These are phyloP conservation scores for Batkoa obscura DNA, from an alignment of 371 early-diverging fungal genomes.

Conservation along the genomic window DNA sequence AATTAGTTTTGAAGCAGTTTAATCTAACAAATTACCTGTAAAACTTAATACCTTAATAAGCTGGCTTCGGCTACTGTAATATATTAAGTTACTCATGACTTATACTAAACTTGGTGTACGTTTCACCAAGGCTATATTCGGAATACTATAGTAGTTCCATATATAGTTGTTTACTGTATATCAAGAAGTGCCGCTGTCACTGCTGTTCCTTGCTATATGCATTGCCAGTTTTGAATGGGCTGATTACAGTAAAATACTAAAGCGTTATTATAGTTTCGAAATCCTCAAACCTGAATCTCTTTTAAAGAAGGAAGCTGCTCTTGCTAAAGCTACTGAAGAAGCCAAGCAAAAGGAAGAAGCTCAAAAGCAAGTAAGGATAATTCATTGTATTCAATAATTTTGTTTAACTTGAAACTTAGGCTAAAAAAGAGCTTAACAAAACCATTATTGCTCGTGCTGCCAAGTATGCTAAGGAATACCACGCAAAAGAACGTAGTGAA, in stretches of 20 bases:
- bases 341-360: background rate
- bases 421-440: background rate
- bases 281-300: conserved; percentile 86
- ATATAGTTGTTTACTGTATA: background rate
- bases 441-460: conserved; percentile 92
- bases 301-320: conserved; percentile 88
- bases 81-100: too few relatives aligned
- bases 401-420: background rate
- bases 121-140: too few relatives aligned
- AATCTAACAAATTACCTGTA: too few relatives aligned
- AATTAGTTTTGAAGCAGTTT: too few relatives aligned
- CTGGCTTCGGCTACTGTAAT: too few relatives aligned
- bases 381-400: conserved; percentile 34
- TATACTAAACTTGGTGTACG: too few relatives aligned
- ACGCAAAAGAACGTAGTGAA: conserved; percentile 65
- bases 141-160: too few relatives aligned
- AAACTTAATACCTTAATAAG: too few relatives aligned
- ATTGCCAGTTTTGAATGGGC: conserved; percentile 5
- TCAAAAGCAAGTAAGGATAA: conserved; percentile 27
- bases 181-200: conserved; percentile 6
- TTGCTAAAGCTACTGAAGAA: conserved; percentile 45
- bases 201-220: background rate
- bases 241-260: conserved; percentile 1
- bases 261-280: conserved; percentile 34
- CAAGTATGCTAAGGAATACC: conserved; percentile 91